phyloP scores from a whole-genome alignment of 208 protist genomes.

The Crithidia brevicula region DNA sequence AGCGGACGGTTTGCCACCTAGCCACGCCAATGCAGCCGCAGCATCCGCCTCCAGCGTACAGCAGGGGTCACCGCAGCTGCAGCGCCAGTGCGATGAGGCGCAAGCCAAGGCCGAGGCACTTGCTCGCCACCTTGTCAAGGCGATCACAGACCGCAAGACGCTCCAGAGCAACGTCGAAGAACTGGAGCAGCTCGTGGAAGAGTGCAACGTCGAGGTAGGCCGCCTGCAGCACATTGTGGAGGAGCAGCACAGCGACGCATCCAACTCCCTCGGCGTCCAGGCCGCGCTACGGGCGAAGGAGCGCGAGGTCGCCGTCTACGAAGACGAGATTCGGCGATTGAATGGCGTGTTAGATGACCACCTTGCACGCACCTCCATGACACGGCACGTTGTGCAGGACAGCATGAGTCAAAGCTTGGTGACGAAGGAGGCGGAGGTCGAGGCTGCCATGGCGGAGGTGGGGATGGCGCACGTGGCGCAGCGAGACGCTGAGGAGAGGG shows the following conservation, averaged over 20 bases:
- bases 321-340: conserved; percentile 76
- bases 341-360: conserved; percentile 62
- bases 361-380: conserved; percentile 36
- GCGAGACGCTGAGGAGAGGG: conserved; percentile 70
- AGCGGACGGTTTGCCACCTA: too few species aligned
- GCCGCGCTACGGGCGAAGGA: conserved; percentile 75
- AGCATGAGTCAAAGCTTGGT: conserved; percentile 31
- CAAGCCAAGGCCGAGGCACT: conserved; percentile 78
- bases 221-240: conserved; percentile 55
- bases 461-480: conserved; percentile 56
- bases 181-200: conserved; percentile 67
- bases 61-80: conserved; percentile 20
- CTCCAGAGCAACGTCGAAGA: conserved; percentile 62
- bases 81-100: conserved; percentile 47
- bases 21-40: neutral
- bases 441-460: conserved; percentile 69
- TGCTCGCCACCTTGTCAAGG: conserved; percentile 79
- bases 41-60: neutral
- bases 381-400: conserved; percentile 15
- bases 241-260: conserved; percentile 44
- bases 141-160: conserved; percentile 69
- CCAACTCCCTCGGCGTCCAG: conserved; percentile 25
- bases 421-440: conserved; percentile 39
- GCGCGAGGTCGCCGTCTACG: conserved; percentile 75
- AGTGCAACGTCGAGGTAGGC: conserved; percentile 63